phyloP scores from a whole-genome alignment of 1,139 yeast genomes.

The Pneumocystis murina region DNA sequence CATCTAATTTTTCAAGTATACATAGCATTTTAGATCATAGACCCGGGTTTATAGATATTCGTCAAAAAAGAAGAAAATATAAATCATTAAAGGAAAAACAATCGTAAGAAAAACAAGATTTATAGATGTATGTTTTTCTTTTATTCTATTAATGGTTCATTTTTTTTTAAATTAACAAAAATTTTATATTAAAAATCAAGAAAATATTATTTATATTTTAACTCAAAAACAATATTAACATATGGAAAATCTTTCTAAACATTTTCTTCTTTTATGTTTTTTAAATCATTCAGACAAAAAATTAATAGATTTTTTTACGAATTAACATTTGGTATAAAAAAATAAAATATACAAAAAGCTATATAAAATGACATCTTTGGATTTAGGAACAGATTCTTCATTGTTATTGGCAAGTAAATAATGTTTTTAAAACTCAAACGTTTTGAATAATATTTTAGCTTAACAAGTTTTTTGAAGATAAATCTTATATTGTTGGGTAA shows the following conservation, averaged over 20 bases:
- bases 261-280: no score
- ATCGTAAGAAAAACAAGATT: not conserved
- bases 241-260: no score
- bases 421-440: not conserved
- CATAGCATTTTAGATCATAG: not conserved
- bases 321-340: not conserved
- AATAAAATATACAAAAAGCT: not conserved
- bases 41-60: not conserved
- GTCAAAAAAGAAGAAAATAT: not conserved
- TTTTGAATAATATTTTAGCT: constrained; percentile 5
- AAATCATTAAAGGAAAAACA: not conserved
- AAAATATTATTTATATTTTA: no score
- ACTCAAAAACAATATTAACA: not conserved
- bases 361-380: not conserved
- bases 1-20: not conserved
- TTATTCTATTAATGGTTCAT: not conserved
- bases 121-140: not conserved
- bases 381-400: not conserved
- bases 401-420: not conserved
- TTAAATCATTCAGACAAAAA: not conserved
- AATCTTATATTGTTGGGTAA: constrained; percentile 72
- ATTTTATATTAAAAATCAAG: not conserved
- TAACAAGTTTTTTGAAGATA: constrained; percentile 12
- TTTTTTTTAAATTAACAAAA: no score
- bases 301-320: not conserved